Base-by-base conservation (phyloP, 192 early-diverging fungal species). In the Tieghemiomyces parasiticus region DNA sequence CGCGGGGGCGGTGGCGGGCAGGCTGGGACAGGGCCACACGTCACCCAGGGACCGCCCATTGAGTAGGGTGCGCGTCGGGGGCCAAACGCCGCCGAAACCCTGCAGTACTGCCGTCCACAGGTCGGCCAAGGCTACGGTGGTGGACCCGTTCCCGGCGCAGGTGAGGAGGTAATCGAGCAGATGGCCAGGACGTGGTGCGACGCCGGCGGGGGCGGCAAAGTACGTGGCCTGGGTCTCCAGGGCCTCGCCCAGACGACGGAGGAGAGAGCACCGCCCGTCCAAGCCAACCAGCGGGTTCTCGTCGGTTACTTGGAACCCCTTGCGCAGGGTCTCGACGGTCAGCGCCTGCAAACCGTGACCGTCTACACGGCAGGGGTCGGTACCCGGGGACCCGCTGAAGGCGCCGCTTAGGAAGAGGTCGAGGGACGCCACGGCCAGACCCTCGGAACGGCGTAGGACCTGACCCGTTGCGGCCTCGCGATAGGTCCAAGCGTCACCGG, bases 1-100 rank as follows among this genome's bases (percentile, higher is more conserved):
- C 10, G 52, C 53, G 12, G 35, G 19, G 4, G 72, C 55, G 16
- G 53, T 32, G 35, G n/a, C 6, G 12, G 59, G 61, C 19, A 93
- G 65, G 4, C 80, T 71, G 25, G 74, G 64, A 42, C 78, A 91
- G 16, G 82, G 82, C 93, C 93, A 95, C 42, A 93, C 92, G 65
- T 96, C 93, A 22, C 93, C 93, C 52, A 96, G 60, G 4, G 84
- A 74, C 4, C 82, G 73, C 19, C 85, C 90, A 61, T 83, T 71
- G n/a, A 94, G 64, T 32, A 73, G 61, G 3, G 88, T 91, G 52
- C 91, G 76, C 6, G 85, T 82, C 26, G 86, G 74, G 2, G 90
- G 90, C 93, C 93, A 96, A 59, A 96, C 77, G n/a, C 81, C 71
- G 6, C 71, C 77, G 42, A 95, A 72, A 2, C 89, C 88, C 19